Evolutionary conservation across 768 basidiomycete genomes (phyloP).

Genomic region (Lanmaoa pseudosensibilis): DNA sequence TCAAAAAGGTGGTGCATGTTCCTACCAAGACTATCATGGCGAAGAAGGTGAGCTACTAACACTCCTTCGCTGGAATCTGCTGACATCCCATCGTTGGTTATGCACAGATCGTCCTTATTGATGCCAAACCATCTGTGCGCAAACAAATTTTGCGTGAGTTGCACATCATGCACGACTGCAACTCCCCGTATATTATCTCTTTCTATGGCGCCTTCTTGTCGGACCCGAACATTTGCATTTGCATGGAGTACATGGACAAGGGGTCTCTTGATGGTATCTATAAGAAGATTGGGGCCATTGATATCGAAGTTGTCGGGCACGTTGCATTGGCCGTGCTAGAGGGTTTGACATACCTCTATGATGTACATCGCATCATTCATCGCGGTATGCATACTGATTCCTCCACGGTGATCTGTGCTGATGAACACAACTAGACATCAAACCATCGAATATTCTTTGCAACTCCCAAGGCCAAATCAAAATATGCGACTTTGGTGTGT

Average conservation of each 20-base stretch:
- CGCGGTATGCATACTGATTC: conserved; percentile 64
- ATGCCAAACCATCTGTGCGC: conserved; percentile 92
- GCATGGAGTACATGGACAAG: conserved; percentile 97
- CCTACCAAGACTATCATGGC: conserved; percentile 95
- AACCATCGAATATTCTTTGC: conserved; percentile 95
- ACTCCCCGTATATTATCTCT: conserved; percentile 90
- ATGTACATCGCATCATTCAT: conserved; percentile 96
- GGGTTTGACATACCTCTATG: conserved; percentile 95
- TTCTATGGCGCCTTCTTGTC: conserved; percentile 97
- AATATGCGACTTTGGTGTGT: conserved; percentile 99
- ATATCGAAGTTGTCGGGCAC: conserved; percentile 88
- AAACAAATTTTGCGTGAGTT: conserved; percentile 98
- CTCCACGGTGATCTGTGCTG: conserved; percentile 7
- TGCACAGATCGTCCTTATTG: conserved; percentile 86
- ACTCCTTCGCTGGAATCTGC: neutral
- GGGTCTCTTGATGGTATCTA: conserved; percentile 94
- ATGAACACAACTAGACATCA: conserved; percentile 72
- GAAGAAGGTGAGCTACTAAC: conserved; percentile 74
- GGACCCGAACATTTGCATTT: conserved; percentile 98
- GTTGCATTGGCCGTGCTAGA: conserved; percentile 95
- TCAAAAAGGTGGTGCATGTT: conserved; percentile 91
- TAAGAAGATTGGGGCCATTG: conserved; percentile 91
- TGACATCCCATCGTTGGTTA: neutral
- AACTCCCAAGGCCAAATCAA: conserved; percentile 97
- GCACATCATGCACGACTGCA: conserved; percentile 99